phyloP scores from a whole-genome alignment of 2,329 filamentous ascomycete species.

The Immersiporthe knoxdaviesiana region DNA sequence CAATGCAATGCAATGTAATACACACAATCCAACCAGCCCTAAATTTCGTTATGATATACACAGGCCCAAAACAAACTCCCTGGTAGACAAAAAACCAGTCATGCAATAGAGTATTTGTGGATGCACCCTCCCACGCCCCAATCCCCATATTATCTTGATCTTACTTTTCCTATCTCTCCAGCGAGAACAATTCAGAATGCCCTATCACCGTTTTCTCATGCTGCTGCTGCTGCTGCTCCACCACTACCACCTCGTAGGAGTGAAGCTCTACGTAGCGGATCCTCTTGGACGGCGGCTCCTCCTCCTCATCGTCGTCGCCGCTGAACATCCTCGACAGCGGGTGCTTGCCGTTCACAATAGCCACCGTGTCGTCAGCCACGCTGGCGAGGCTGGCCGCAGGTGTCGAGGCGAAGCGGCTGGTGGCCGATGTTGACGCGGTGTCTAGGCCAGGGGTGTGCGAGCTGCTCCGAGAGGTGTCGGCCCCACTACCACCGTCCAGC shows the following conservation, averaged over 20 bases:
- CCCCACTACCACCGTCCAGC: not conserved
- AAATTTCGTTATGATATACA: not conserved
- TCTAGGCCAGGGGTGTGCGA: not conserved
- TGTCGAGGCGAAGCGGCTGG: not conserved
- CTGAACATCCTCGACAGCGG: constrained; percentile 7
- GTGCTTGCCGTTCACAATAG: not conserved
- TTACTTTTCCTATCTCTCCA: not conserved
- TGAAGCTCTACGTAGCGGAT: not conserved
- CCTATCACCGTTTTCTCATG: not conserved
- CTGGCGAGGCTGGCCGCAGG: not conserved
- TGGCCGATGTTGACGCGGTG: not conserved
- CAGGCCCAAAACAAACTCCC: not conserved
- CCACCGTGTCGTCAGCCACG: not conserved
- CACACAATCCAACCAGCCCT: not conserved
- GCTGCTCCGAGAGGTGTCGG: not conserved
- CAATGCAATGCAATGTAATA: not conserved
- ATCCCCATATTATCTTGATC: too few species aligned
- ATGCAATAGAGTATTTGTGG: too few species aligned
- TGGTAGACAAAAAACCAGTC: too few species aligned
- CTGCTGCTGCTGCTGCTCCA: too few species aligned
- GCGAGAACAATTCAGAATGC: not conserved
- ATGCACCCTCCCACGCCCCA: too few species aligned
- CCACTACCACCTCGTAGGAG: not conserved
- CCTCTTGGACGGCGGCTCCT: not conserved
- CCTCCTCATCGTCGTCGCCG: not conserved